A percentile compares a stretch with the other conserved stretches of the same genome.
phyloP scores from a whole-genome alignment of 106 monocot genomes.

The Hemerocallis citrina region DNA sequence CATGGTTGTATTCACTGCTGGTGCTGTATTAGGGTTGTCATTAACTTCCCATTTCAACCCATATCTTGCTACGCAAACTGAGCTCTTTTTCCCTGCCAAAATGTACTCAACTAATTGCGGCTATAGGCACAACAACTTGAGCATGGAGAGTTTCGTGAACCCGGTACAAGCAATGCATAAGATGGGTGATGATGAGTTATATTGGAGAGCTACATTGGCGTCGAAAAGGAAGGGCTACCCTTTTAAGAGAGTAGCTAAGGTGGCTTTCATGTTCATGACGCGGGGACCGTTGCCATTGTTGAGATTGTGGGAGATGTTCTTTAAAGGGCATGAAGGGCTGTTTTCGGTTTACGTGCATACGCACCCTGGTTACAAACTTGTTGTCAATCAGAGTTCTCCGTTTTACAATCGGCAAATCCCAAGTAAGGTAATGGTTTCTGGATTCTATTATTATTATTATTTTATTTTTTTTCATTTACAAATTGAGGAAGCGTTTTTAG shows the following conservation, averaged over 20 bases:
- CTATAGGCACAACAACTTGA: conserved; percentile 24
- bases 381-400: conserved; percentile 46
- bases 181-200: conserved; percentile 75
- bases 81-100: conserved; percentile 48
- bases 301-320: conserved; percentile 82
- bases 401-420: conserved; percentile 82
- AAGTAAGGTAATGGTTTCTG: conserved; percentile 53
- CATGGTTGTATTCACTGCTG: conserved; percentile 68
- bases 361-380: conserved; percentile 56
- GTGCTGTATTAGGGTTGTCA: conserved; percentile 50
- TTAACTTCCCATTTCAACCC: conserved; percentile 33
- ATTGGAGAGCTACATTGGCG: conserved; percentile 84
- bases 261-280: conserved; percentile 85
- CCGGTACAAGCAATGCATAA: conserved; percentile 43
- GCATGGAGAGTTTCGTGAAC: conserved; percentile 39
- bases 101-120: conserved; percentile 27
- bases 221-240: conserved; percentile 60
- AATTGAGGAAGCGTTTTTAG: background rate
- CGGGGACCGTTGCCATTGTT: conserved; percentile 64
- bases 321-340: conserved; percentile 55
- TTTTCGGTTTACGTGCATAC: conserved; percentile 78
- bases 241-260: conserved; percentile 68
- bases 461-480: background rate
- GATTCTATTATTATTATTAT: too few species aligned
- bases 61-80: conserved; percentile 28